A percentile compares a stretch with the other conserved stretches of the same genome.
Evolutionary conservation across 2,329 filamentous ascomycete genomes (phyloP).

Genomic region (Verticillium zaregamsianum): DNA sequence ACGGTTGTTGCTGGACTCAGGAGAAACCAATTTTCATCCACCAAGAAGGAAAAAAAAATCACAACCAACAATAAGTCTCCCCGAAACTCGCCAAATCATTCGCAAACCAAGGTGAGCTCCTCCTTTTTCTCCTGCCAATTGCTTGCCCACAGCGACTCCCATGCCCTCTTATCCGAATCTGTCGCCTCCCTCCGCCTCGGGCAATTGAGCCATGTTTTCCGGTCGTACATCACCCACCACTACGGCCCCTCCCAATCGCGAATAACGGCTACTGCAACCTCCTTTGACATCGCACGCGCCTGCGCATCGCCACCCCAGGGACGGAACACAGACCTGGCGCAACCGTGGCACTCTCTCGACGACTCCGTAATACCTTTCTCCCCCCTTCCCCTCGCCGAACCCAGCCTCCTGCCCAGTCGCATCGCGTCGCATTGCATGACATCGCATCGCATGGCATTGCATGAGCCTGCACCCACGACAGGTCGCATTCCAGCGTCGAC

Average conservation of each 20-base stretch:
- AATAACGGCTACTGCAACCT: neutral
- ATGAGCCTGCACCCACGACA: neutral
- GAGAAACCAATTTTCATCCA: constrained; percentile 3
- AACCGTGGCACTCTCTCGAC: neutral
- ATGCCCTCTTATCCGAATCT: neutral
- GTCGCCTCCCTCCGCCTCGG: neutral
- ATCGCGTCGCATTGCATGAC: neutral
- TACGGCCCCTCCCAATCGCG: neutral
- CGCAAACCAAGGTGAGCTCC: neutral
- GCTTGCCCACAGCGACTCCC: neutral
- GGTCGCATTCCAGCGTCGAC: neutral
- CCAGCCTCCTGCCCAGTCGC: neutral
- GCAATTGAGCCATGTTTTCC: neutral
- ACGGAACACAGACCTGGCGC: neutral
- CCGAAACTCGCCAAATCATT: neutral
- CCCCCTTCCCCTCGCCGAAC: neutral
- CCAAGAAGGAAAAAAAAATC: neutral
- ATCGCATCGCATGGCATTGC: neutral
- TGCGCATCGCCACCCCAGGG: neutral
- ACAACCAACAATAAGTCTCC: neutral
- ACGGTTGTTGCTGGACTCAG: constrained; percentile 14
- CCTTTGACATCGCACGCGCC: neutral
- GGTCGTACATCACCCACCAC: neutral
- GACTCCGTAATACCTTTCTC: neutral
- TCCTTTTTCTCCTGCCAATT: neutral